Conservation (phyloP, 2,329 filamentous ascomycete species). For the Colletotrichum noveboracense region DNA sequence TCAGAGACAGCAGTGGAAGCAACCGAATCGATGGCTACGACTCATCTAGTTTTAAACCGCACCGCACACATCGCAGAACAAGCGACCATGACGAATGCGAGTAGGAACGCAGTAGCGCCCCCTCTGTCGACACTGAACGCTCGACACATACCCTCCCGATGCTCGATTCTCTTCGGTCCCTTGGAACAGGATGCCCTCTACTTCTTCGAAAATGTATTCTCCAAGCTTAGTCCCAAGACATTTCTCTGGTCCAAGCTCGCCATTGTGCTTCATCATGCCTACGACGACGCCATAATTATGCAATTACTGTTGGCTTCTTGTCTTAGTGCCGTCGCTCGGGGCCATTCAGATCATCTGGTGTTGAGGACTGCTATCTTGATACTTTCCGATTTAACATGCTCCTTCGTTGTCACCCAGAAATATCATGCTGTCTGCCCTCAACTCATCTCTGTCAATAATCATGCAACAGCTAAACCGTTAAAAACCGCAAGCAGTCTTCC, state of each 20-base stretch:
- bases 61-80: not conserved
- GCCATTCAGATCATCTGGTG: not conserved
- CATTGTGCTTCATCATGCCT: not conserved
- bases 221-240: not conserved
- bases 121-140: not conserved
- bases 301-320: not conserved
- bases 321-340: not conserved
- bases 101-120: not conserved
- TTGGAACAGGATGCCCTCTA: not conserved
- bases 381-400: too few species aligned
- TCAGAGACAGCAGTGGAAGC: not conserved
- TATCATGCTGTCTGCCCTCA: too few species aligned
- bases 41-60: not conserved
- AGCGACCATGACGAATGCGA: not conserved
- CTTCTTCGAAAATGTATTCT: not conserved
- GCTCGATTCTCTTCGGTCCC: not conserved
- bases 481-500: too few species aligned
- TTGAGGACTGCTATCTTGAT: not conserved
- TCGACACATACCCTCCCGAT: not conserved
- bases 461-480: too few species aligned
- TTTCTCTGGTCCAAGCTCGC: not conserved
- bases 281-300: not conserved
- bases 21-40: not conserved
- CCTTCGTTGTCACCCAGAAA: too few species aligned
- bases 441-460: too few species aligned